phyloP scores from a whole-genome alignment of 2,329 filamentous ascomycete genomes.

The Bipolaris oryzae region DNA sequence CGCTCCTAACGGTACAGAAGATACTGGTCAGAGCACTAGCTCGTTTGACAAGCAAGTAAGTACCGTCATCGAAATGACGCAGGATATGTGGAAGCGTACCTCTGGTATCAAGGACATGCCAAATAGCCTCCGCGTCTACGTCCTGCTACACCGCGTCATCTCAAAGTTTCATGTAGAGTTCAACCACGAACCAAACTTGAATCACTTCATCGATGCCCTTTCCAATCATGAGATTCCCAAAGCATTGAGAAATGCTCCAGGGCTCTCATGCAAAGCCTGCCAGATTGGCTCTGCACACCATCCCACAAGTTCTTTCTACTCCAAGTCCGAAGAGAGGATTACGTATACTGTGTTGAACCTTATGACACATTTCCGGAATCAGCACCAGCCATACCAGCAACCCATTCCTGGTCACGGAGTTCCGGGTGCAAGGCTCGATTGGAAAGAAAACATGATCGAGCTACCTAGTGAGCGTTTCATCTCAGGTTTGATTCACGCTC shows the following conservation, averaged over 20 bases:
- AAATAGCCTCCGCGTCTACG: conserved; percentile 66
- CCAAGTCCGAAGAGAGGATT: conserved; percentile 48
- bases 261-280: conserved; percentile 54
- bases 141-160: conserved; percentile 68
- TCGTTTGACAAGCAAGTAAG: conserved; percentile 50
- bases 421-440: conserved; percentile 51
- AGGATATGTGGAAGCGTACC: conserved; percentile 68
- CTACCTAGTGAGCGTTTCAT: conserved; percentile 61
- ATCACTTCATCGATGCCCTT: conserved; percentile 59
- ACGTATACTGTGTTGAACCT: conserved; percentile 59
- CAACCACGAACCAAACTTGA: conserved; percentile 61
- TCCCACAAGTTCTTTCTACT: conserved; percentile 40
- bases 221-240: conserved; percentile 50
- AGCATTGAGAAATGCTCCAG: conserved; percentile 52
- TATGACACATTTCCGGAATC: conserved; percentile 65
- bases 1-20: conserved; percentile 23
- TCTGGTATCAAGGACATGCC: conserved; percentile 66
- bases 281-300: conserved; percentile 37
- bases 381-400: conserved; percentile 51
- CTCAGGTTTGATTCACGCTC: conserved; percentile 55
- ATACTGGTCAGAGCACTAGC: conserved; percentile 40
- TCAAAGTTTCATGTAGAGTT: conserved; percentile 65
- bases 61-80: conserved; percentile 56
- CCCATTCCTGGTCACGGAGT: conserved; percentile 33
- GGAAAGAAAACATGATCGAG: conserved; percentile 67